Base-by-base conservation (phyloP, 306 rosid genomes). In the Dryas alaskensis region DNA sequence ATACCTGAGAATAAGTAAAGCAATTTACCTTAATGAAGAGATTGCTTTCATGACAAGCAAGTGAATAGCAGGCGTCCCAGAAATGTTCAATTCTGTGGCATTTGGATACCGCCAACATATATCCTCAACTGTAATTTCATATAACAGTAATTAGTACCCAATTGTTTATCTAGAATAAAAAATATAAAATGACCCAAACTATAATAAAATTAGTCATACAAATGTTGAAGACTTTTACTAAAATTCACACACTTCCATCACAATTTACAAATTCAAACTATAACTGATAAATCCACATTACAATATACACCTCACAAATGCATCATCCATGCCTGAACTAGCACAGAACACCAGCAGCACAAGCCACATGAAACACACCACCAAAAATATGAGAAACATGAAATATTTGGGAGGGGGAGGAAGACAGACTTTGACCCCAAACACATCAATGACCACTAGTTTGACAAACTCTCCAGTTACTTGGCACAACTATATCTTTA, bases 21-120 rank as follows among this genome's bases (percentile, higher is more conserved):
- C 72, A 57, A 69, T 71, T 48, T 67, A 92, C 99, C 92, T 88
- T 76, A 95, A 80, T 44, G 86, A 88, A 67, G 81, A 79, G 74
- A 92, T 82, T 31, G 99, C 97, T 79, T 79, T 88, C 98, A 92
- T 87, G 50, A 85, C 93, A 75, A 95, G 92, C 75, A 77, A 67
- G 71, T 84, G 88, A 58, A 90, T 82, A 45, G 86, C 17, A 75
- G 87, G 88, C 70, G 78, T 79, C 65, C 97, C 96, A 69, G 92
- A 87, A 73, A 95, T 80, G 78, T 88, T 92, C 81, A 95, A 82
- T 67, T 87, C 92, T 57, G 97, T 90, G 42, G 98, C 99, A 84
- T 90, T 95, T 11, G 99, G 99, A 86, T 95, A 95, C 55, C 98
- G 91, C 76, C 87, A 84, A 82, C 99, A 92, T 91, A 95, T 87